These are phyloP conservation scores for Solanum chiquidenum DNA, from an alignment of 257 asterid species.

Conservation along the genomic window DNA sequence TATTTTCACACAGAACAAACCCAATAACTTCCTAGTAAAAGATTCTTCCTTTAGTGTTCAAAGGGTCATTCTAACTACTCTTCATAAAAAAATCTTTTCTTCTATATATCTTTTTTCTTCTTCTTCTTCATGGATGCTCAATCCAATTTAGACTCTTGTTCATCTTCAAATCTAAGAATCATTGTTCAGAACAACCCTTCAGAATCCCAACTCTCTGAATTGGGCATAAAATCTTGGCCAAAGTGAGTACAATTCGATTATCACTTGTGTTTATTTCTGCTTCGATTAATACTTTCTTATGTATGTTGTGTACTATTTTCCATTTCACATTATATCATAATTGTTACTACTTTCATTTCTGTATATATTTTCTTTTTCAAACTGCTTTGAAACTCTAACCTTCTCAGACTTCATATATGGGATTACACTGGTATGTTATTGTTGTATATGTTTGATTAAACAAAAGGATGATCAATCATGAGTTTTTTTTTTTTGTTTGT, in stretches of 20 bases:
- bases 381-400: neutral
- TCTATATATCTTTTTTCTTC: neutral
- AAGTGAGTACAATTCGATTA: constrained; percentile 36
- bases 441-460: neutral
- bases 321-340: neutral
- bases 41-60: neutral
- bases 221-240: constrained; percentile 92
- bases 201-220: constrained; percentile 52
- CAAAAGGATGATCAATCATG: neutral
- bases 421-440: neutral
- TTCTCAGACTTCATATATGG: neutral
- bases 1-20: neutral
- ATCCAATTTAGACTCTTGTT: constrained; percentile 14
- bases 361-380: neutral
- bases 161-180: constrained; percentile 45
- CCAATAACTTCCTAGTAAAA: neutral
- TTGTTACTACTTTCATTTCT: neutral
- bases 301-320: neutral
- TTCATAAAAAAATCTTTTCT: too few relatives aligned
- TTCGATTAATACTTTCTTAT: neutral
- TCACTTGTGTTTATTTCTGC: neutral
- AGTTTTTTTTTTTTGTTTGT: neutral
- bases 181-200: constrained; percentile 62
- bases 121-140: constrained; percentile 21
- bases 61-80: neutral